Evolutionary conservation across 2,329 filamentous ascomycete genomes (phyloP).

Genomic region (Hawksworthiomyces lignivorus): DNA sequence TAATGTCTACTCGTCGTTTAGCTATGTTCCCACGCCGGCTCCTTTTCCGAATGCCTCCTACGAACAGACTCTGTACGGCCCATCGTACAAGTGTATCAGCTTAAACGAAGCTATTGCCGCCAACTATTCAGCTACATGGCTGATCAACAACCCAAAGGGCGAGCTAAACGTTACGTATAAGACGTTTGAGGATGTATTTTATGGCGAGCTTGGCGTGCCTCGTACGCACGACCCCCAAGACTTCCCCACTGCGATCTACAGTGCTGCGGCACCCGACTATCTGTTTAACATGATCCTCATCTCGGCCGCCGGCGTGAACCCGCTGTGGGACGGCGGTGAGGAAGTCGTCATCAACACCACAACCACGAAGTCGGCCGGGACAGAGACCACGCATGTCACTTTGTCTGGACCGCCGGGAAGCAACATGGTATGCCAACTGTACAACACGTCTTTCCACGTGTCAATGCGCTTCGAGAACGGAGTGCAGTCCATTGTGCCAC

Average conservation of each 20-base stretch:
- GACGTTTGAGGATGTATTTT: conserved; percentile 7
- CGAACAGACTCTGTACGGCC: conserved; percentile 9
- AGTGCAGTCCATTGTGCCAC: conserved; percentile 6
- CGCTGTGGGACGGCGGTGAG: neutral
- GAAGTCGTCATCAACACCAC: neutral
- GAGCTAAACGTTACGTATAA: neutral
- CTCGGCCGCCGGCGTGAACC: conserved; percentile 1
- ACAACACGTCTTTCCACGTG: conserved; percentile 12
- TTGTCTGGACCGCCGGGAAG: neutral
- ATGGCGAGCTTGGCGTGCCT: conserved; percentile 7
- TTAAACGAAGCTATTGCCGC: conserved; percentile 1
- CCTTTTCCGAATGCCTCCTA: conserved; percentile 7
- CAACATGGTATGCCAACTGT: conserved; percentile 13
- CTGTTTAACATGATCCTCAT: conserved; percentile 9
- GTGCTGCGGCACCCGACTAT: conserved; percentile 3
- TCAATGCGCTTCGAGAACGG: conserved; percentile 4
- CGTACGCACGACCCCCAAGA: neutral
- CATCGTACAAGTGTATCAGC: conserved; percentile 10
- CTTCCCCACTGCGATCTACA: neutral
- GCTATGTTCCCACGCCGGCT: neutral
- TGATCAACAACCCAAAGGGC: conserved; percentile 2
- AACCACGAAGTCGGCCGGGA: neutral
- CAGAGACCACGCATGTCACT: neutral
- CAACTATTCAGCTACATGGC: conserved; percentile 2
- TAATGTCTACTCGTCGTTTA: conserved; percentile 6